Evolutionary conservation across 129 eudicot species (phyloP).

Genomic region (Smallanthus sonchifolius): DNA sequence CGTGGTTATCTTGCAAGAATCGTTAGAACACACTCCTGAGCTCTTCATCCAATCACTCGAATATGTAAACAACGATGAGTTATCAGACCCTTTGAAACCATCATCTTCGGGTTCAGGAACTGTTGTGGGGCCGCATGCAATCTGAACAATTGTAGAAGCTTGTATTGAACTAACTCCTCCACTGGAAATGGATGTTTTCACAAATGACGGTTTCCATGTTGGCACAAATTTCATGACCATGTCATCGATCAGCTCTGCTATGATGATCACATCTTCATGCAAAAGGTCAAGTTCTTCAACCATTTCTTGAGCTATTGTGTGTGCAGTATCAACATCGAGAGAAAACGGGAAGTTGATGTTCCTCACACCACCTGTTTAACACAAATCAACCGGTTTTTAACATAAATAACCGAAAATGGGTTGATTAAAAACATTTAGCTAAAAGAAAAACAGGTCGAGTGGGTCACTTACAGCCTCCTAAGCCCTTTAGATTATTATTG

Average conservation of each 20-base stretch:
- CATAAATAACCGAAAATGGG: not conserved
- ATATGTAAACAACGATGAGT: conserved; percentile 1
- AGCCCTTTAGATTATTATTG: too few species aligned
- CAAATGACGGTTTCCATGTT: conserved; percentile 41
- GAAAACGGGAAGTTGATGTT: conserved; percentile 49
- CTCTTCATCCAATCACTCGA: conserved; percentile 34
- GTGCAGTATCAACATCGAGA: conserved; percentile 48
- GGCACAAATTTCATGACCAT: conserved; percentile 48
- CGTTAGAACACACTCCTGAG: conserved; percentile 1
- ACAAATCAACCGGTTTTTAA: not conserved
- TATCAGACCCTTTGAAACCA: conserved; percentile 13
- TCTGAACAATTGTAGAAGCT: conserved; percentile 22
- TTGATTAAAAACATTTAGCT: not conserved
- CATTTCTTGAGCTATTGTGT: conserved; percentile 71
- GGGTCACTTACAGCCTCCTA: too few species aligned
- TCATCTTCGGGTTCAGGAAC: not conserved
- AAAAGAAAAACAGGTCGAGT: not conserved
- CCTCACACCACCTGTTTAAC: conserved; percentile 40
- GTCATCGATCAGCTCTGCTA: conserved; percentile 60
- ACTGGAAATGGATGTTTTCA: conserved; percentile 10
- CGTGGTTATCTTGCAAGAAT: conserved; percentile 16
- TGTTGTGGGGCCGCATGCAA: conserved; percentile 14
- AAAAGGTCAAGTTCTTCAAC: conserved; percentile 54
- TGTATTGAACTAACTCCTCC: conserved; percentile 13
- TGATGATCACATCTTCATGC: conserved; percentile 44